Evolutionary conservation across 768 basidiomycete species (phyloP).

Genomic region (Boletus subparvulus): DNA sequence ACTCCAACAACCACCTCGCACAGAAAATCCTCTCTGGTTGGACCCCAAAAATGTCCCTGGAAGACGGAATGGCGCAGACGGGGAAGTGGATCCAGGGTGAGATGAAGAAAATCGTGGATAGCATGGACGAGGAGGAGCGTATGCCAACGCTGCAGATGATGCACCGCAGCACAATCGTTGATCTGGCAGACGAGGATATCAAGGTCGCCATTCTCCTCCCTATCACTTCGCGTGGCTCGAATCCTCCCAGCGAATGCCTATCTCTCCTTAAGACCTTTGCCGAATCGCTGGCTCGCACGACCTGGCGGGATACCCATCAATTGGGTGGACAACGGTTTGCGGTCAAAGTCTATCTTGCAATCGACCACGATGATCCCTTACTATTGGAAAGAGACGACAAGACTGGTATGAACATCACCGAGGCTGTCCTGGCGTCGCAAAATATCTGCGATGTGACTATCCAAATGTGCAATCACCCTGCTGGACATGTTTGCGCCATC

Average conservation of each 20-base stretch:
- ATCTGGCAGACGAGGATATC: slow-evolving; percentile 34
- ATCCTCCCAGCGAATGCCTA: slow-evolving; percentile 39
- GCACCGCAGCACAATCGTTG: slow-evolving; percentile 39
- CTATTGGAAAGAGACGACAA: slow-evolving; percentile 27
- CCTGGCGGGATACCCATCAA: slow-evolving; percentile 41
- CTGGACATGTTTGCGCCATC: slow-evolving; percentile 50
- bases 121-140: slow-evolving; percentile 10
- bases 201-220: slow-evolving; percentile 57
- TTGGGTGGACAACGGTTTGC: slow-evolving; percentile 34
- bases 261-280: slow-evolving; percentile 43
- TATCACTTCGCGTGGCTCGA: slow-evolving; percentile 50
- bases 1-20: slow-evolving; percentile 48
- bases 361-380: slow-evolving; percentile 50
- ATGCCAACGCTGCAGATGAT: slow-evolving; percentile 22
- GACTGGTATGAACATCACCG: slow-evolving; percentile 32
- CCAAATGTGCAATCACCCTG: slow-evolving; percentile 39
- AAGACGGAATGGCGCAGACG: slow-evolving; percentile 49
- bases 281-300: slow-evolving; percentile 44
- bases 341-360: slow-evolving; percentile 49
- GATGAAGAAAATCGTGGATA: slow-evolving; percentile 27
- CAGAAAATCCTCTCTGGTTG: slow-evolving; percentile 36
- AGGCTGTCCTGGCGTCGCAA: slow-evolving; percentile 35
- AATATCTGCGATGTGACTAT: slow-evolving; percentile 40
- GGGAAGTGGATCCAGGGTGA: slow-evolving; percentile 47
- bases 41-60: slow-evolving; percentile 41